Conservation (phyloP, 495 filamentous ascomycete species). For the Penicillium soppii region DNA sequence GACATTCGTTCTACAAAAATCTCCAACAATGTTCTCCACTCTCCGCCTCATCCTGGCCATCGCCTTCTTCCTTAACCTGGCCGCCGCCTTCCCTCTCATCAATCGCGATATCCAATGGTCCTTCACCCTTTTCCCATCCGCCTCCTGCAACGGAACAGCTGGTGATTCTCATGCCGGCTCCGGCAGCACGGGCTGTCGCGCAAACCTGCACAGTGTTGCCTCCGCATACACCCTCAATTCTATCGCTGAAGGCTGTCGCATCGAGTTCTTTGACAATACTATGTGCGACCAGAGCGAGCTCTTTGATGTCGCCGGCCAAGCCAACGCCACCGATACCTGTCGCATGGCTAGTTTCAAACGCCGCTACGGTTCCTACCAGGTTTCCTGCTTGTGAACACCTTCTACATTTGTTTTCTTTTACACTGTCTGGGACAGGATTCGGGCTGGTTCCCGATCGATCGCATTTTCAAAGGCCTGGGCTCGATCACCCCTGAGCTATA, state of each 20-base stretch:
- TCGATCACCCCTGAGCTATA: not conserved
- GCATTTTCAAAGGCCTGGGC: not conserved
- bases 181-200: slow-evolving; percentile 30
- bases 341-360: slow-evolving; percentile 8
- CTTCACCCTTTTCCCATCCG: slow-evolving; percentile 22
- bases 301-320: slow-evolving; percentile 15
- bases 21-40: slow-evolving; percentile 9
- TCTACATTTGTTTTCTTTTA: not conserved
- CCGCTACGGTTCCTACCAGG: slow-evolving; percentile 26
- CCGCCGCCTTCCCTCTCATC: slow-evolving; percentile 21
- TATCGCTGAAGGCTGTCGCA: slow-evolving; percentile 18
- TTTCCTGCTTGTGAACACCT: slow-evolving; percentile 19
- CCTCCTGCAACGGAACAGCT: slow-evolving; percentile 13
- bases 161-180: slow-evolving; percentile 17
- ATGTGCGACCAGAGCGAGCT: slow-evolving; percentile 26
- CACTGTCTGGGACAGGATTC: not conserved
- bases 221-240: slow-evolving; percentile 22
- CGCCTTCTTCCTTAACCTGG: slow-evolving; percentile 6
- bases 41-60: slow-evolving; percentile 5
- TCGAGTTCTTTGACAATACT: slow-evolving; percentile 31
- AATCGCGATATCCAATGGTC: slow-evolving; percentile 23
- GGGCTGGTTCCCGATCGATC: not conserved
- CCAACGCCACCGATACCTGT: slow-evolving; percentile 11
- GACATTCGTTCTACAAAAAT: not conserved
- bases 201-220: slow-evolving; percentile 21